A percentile compares a stretch with the other conserved stretches of the same genome.
Conservation (phyloP, 1,284 basidiomycete genomes). For the Moesziomyces globuligerus region DNA sequence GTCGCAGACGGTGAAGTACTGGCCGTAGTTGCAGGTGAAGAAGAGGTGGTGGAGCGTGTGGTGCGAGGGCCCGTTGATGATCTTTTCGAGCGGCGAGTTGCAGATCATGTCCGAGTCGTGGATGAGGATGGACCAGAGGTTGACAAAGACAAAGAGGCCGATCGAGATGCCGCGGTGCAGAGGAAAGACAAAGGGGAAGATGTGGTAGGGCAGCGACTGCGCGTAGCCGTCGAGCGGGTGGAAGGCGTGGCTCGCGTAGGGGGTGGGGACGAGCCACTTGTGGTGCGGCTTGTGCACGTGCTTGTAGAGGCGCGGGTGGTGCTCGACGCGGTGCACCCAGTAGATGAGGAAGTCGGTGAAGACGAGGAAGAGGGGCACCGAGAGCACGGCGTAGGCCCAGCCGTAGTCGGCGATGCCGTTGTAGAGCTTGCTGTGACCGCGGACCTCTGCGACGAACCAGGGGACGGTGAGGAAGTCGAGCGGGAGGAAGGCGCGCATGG, state of each 20-base stretch:
- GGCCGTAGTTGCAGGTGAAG: conserved; percentile 94
- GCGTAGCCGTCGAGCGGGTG: conserved; percentile 93
- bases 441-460: conserved; percentile 91
- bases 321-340: conserved; percentile 91
- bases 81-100: conserved; percentile 84
- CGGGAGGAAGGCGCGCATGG: conserved; percentile 80
- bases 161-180: conserved; percentile 73
- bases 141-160: conserved; percentile 66
- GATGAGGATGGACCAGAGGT: conserved; percentile 71
- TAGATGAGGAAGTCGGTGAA: conserved; percentile 94
- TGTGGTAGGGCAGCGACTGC: conserved; percentile 93
- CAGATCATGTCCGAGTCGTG: conserved; percentile 99
- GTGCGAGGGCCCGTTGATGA: conserved; percentile 97
- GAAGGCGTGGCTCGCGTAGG: conserved; percentile 96
- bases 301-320: conserved; percentile 89
- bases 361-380: conserved; percentile 75
- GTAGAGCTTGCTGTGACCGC: conserved; percentile 85
- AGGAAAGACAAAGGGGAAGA: conserved; percentile 91
- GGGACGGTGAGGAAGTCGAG: conserved; percentile 80
- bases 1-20: conserved; percentile 97
- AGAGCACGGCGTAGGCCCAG: conserved; percentile 60
- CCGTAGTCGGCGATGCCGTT: conserved; percentile 74
- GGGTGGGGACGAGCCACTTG: conserved; percentile 98
- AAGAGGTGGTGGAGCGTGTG: conserved; percentile 96
- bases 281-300: conserved; percentile 94